Base-by-base conservation (phyloP, 768 basidiomycete species). In the Xerocomellus amylosporus region DNA sequence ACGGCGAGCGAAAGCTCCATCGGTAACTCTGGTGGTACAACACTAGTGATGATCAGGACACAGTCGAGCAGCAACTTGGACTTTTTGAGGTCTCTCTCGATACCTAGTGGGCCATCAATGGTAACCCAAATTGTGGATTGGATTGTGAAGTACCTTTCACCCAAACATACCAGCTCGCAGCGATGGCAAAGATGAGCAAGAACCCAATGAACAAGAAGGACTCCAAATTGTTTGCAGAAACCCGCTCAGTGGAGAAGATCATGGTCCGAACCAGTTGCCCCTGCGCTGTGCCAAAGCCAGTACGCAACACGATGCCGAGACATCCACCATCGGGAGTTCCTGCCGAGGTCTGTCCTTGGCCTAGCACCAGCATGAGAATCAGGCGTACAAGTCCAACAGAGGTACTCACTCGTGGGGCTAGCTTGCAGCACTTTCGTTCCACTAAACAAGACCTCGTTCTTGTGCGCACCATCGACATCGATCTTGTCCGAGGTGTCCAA, bases 131-230 rank as follows among this genome's bases (percentile, higher is more conserved):
- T 19, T 17, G 31, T 3, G 17, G 31, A 44, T n/a, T 10, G 24
- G 41, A 49, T n/a, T 8, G 24, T 46, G 20, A 64, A 79, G 57
- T 20, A 88, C 93, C 96, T 77, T 94, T 93, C 30, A 87, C 82
- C 97, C 97, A 98, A 24, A 98, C 97, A 74, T 99, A 98, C 81
- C 94, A 96, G 65, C 89, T 92, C 0, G 97, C 97, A 31, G 96
- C 96, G 61, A 98, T 89, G 39, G 97, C 97, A 66, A 99, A 98
- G 58, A 98, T 90, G 51, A 98, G 84, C 15, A 98, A 77, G 80
- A 99, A 98, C 3, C 94, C 97, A 56, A 99, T 98, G 75, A 99
- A 99, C 53, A 98, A 73, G 84, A 98, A 98, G 0, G 87, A 88
- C 68, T 99, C 97, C 55, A 89, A 46, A 71, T 96, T 98, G 74